A percentile compares a stretch with the other conserved stretches of the same genome.
phyloP scores from a whole-genome alignment of 768 basidiomycete genomes.

The Boletus insuetus region DNA sequence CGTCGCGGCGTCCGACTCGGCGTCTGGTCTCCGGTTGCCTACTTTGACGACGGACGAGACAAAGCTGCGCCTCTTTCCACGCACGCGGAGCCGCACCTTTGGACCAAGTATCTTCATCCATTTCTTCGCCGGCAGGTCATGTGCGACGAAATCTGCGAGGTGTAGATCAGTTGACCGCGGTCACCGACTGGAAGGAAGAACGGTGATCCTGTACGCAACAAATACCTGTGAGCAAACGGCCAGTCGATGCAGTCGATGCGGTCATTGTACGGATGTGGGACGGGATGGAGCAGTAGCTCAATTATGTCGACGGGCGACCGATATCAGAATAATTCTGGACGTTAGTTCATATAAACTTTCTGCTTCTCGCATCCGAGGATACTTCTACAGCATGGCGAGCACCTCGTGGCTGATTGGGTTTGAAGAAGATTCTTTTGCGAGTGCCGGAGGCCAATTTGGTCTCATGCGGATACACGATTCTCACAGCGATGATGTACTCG shows the following conservation, averaged over 20 bases:
- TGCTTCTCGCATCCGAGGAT: background rate
- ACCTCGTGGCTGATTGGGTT: background rate
- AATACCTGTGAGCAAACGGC: conserved; percentile 4
- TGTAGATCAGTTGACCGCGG: background rate
- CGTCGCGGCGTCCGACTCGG: background rate
- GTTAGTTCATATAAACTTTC: background rate
- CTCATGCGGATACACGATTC: background rate
- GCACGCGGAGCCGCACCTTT: conserved; percentile 5
- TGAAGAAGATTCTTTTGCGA: background rate
- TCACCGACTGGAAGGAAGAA: background rate
- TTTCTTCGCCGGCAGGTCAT: conserved; percentile 8
- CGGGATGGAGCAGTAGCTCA: background rate
- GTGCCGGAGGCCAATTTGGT: background rate
- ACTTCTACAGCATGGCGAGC: background rate
- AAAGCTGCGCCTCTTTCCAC: background rate
- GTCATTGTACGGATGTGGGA: background rate
- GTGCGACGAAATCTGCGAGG: conserved; percentile 9
- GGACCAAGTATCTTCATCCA: conserved; percentile 6
- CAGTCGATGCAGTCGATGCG: background rate
- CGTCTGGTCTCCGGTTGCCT: background rate
- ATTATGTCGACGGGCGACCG: background rate
- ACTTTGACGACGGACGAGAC: conserved; percentile 8
- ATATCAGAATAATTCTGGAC: background rate
- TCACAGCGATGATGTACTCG: too few relatives aligned
- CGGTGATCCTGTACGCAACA: background rate